Evolutionary conservation across 495 filamentous ascomycete genomes (phyloP).

Genomic region (Hyaloscypha variabilis): DNA sequence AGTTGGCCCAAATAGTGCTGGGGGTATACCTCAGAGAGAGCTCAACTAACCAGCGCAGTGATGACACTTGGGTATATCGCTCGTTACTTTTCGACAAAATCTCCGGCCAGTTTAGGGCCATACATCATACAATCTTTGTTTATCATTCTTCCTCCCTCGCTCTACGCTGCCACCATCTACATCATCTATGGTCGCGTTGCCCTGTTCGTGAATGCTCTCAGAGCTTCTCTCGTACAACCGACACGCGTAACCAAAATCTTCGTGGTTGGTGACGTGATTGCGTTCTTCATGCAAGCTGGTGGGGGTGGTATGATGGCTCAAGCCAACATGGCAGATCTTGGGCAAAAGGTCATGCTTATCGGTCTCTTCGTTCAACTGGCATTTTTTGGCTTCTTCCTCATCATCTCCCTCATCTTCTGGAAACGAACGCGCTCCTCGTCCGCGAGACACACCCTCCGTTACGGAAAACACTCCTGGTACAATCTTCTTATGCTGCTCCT

Average conservation of each 20-base stretch:
- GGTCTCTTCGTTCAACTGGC: slow-evolving; percentile 49
- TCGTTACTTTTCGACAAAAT: slow-evolving; percentile 40
- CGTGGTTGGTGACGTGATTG: slow-evolving; percentile 46
- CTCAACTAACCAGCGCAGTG: slow-evolving; percentile 38
- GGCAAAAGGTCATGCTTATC: slow-evolving; percentile 46
- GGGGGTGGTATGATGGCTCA: slow-evolving; percentile 40
- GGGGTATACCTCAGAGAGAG: too few relatives aligned
- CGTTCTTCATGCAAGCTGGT: slow-evolving; percentile 42
- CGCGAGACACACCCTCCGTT: slow-evolving; percentile 15
- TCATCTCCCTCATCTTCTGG: slow-evolving; percentile 43
- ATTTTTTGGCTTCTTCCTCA: slow-evolving; percentile 53
- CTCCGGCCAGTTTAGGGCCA: slow-evolving; percentile 38
- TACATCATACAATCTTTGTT: slow-evolving; percentile 51
- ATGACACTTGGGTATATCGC: slow-evolving; percentile 52
- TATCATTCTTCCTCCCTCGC: slow-evolving; percentile 51
- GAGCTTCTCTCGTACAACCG: slow-evolving; percentile 36
- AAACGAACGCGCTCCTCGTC: slow-evolving; percentile 24
- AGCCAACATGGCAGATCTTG: slow-evolving; percentile 35
- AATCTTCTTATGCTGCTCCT: slow-evolving; percentile 56
- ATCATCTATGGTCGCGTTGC: slow-evolving; percentile 53
- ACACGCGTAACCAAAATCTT: slow-evolving; percentile 46
- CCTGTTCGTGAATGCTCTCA: slow-evolving; percentile 43
- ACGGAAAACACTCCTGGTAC: slow-evolving; percentile 45
- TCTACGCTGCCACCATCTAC: too few relatives aligned
- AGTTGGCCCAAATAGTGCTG: too few relatives aligned